phyloP scores from a whole-genome alignment of 2,329 filamentous ascomycete genomes.

The Fusarium sp. region DNA sequence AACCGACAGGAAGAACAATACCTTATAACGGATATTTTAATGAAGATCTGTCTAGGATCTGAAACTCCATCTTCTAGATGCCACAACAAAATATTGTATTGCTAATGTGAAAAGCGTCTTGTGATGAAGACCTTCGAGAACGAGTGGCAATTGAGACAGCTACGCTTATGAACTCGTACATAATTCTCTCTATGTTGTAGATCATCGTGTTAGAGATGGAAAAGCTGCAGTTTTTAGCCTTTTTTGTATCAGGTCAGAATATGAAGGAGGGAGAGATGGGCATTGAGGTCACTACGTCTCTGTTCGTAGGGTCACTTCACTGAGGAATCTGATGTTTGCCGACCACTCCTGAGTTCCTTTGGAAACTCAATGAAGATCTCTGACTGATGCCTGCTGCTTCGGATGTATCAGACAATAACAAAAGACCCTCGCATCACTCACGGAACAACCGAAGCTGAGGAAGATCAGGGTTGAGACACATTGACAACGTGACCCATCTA shows the following conservation, averaged over 20 bases:
- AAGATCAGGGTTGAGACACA: conserved; percentile 12
- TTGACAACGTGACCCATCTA: neutral
- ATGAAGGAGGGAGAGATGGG: too few relatives aligned
- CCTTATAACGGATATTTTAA: neutral
- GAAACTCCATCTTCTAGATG: neutral
- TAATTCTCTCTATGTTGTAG: neutral
- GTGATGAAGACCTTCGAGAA: neutral
- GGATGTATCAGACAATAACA: neutral
- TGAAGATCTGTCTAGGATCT: conserved; percentile 10
- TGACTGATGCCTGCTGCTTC: too few relatives aligned
- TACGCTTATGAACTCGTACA: conserved; percentile 6
- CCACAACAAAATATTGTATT: neutral
- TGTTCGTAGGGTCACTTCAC: too few relatives aligned
- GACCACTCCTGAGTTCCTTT: too few relatives aligned
- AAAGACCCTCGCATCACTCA: neutral
- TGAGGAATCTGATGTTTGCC: too few relatives aligned
- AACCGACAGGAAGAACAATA: neutral
- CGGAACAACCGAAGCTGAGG: conserved; percentile 24
- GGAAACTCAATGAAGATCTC: too few relatives aligned
- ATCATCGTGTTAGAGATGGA: too few relatives aligned
- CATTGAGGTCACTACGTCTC: too few relatives aligned
- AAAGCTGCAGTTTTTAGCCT: too few relatives aligned
- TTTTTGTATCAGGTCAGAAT: too few relatives aligned
- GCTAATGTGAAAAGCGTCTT: neutral
- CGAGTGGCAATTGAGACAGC: conserved; percentile 19